Percentiles rank a stretch among this genome's conserved stretches.
Evolutionary conservation across 1,139 yeast species (phyloP).

Genomic region (Magnusiomyces suaveolens): DNA sequence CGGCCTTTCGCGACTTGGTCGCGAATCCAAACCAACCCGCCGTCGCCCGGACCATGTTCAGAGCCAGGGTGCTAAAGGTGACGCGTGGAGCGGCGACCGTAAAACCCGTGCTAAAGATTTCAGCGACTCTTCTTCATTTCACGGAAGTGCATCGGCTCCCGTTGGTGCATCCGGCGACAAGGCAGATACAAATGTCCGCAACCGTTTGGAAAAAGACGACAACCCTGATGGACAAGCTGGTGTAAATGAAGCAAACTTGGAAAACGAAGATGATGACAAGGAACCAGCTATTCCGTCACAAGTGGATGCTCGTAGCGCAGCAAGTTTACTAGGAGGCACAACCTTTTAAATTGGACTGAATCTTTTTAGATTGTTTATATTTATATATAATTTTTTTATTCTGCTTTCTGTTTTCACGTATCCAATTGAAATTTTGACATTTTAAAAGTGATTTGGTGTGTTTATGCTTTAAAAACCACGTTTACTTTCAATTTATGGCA

Average conservation of each 20-base stretch:
- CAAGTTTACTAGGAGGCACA: conserved; percentile 64
- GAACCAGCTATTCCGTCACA: conserved; percentile 29
- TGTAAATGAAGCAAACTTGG: conserved; percentile 28
- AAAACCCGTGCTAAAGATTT: conserved; percentile 34
- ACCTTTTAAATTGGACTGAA: conserved; percentile 45
- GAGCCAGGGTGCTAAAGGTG: conserved; percentile 49
- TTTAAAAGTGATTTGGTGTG: too few relatives aligned
- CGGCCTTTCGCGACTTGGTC: conserved; percentile 73
- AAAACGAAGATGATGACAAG: too few relatives aligned
- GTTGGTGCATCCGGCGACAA: conserved; percentile 10
- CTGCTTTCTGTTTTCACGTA: too few relatives aligned
- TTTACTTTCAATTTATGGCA: too few relatives aligned
- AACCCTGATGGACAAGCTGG: conserved; percentile 23
- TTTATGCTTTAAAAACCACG: too few relatives aligned
- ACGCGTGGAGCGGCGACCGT: conserved; percentile 50
- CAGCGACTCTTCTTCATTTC: conserved; percentile 17
- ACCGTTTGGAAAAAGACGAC: too few relatives aligned
- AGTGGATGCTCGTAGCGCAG: conserved; percentile 78
- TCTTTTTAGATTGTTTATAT: too few relatives aligned
- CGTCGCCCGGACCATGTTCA: conserved; percentile 22
- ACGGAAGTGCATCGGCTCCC: too few relatives aligned
- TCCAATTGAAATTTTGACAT: too few relatives aligned
- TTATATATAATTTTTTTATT: too few relatives aligned
- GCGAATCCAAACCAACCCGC: conserved; percentile 44
- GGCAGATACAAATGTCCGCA: too few relatives aligned